Conservation (phyloP, 192 early-diverging fungal genomes). For the Cladochytrium replicatum region DNA sequence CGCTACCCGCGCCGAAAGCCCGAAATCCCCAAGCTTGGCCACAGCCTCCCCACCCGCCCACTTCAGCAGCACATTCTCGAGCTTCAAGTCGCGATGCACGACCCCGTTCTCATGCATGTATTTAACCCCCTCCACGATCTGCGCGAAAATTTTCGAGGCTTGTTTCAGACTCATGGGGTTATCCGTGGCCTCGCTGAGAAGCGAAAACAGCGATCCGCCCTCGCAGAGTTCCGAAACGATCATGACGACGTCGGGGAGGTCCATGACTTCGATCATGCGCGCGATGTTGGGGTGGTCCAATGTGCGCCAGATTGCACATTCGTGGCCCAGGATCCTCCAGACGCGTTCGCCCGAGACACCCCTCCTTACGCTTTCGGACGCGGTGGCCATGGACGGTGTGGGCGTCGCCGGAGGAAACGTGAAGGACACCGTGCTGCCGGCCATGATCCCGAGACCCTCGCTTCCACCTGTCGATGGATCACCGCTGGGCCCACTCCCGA, state of each 20-base stretch:
- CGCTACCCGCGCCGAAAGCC: slow-evolving; percentile 41
- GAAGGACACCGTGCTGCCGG: neutral
- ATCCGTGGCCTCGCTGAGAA: slow-evolving; percentile 39
- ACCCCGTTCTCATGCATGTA: slow-evolving; percentile 74
- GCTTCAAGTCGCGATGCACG: slow-evolving; percentile 84
- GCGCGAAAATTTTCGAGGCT: slow-evolving; percentile 55
- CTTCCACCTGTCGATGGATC: too few relatives aligned
- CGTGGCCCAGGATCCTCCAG: slow-evolving; percentile 45
- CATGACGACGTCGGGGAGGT: slow-evolving; percentile 55
- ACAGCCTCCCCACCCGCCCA: slow-evolving; percentile 25
- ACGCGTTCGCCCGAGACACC: slow-evolving; percentile 17
- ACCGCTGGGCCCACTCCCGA: too few relatives aligned
- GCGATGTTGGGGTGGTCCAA: slow-evolving; percentile 63
- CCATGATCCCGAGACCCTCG: too few relatives aligned
- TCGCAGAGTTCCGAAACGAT: slow-evolving; percentile 62
- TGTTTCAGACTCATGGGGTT: too few relatives aligned
- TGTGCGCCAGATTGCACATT: slow-evolving; percentile 55
- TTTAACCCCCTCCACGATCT: slow-evolving; percentile 59
- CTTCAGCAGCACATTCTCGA: slow-evolving; percentile 74
- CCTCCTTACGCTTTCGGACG: neutral
- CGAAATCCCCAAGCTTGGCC: slow-evolving; percentile 84
- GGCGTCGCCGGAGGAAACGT: neutral
- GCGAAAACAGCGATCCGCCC: slow-evolving; percentile 53
- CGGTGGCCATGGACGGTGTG: too few relatives aligned
- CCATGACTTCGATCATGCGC: slow-evolving; percentile 51